A percentile compares a stretch with the other conserved stretches of the same genome.
These are phyloP conservation scores for Alternaria triticina DNA, from an alignment of 2,329 filamentous ascomycete species.

Conservation along the genomic window DNA sequence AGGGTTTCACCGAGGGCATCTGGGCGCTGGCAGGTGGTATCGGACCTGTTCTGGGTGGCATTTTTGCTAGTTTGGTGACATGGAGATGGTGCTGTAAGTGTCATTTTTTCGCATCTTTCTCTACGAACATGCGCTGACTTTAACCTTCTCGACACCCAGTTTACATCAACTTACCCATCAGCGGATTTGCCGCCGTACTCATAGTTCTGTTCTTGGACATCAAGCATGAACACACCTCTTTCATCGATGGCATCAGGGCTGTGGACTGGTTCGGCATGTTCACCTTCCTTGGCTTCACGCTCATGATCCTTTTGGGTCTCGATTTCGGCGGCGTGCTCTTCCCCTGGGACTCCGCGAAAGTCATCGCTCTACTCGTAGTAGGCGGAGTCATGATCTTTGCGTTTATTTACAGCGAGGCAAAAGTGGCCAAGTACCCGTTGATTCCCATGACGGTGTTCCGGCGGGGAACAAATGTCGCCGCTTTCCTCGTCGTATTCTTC, in stretches of 20 bases:
- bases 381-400: constrained; percentile 56
- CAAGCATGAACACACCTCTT: constrained; percentile 60
- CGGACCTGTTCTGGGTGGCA: constrained; percentile 61
- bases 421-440: constrained; percentile 69
- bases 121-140: background rate
- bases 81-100: constrained; percentile 61
- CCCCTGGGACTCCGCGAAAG: constrained; percentile 61
- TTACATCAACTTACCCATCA: constrained; percentile 63
- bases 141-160: constrained; percentile 33
- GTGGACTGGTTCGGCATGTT: constrained; percentile 63
- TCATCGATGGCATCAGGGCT: constrained; percentile 57
- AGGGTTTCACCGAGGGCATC: constrained; percentile 58
- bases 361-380: constrained; percentile 62
- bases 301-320: constrained; percentile 61
- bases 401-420: constrained; percentile 69
- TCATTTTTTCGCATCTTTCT: background rate
- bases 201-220: constrained; percentile 62
- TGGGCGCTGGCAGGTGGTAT: constrained; percentile 62
- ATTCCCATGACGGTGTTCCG: constrained; percentile 70
- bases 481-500: constrained; percentile 57
- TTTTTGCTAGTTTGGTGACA: constrained; percentile 53
- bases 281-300: constrained; percentile 57
- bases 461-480: constrained; percentile 62
- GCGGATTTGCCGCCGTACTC: constrained; percentile 56
- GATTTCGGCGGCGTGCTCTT: constrained; percentile 62